These are phyloP conservation scores for Xylaria multiplex DNA, from an alignment of 2,329 filamentous ascomycete genomes.

Conservation along the genomic window DNA sequence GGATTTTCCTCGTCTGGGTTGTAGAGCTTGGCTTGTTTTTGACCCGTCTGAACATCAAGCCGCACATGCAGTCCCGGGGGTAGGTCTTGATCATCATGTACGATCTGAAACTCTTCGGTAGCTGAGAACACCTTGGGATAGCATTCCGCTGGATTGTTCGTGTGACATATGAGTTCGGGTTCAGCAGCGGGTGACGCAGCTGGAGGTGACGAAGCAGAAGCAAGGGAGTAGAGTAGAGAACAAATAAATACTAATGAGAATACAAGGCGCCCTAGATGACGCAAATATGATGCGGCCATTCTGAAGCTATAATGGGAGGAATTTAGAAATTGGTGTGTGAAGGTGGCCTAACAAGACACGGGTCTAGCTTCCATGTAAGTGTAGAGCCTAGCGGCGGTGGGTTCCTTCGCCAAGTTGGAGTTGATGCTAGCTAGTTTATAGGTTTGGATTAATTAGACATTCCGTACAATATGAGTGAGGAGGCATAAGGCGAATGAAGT, in stretches of 20 bases:
- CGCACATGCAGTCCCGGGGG: constrained; percentile 73
- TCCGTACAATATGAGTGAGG: background rate
- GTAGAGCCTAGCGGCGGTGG: background rate
- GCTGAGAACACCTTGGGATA: constrained; percentile 72
- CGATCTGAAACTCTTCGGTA: constrained; percentile 70
- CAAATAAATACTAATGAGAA: constrained; percentile 36
- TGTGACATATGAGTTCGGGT: constrained; percentile 72
- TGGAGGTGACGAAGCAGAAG: constrained; percentile 48
- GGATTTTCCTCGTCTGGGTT: constrained; percentile 63
- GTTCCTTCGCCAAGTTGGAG: background rate
- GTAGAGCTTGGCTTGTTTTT: constrained; percentile 74
- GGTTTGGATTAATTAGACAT: background rate
- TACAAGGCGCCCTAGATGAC: constrained; percentile 32
- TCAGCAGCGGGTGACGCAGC: constrained; percentile 52
- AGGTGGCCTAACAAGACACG: background rate
- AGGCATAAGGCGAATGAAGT: background rate
- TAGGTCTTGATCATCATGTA: constrained; percentile 72
- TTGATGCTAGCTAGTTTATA: background rate
- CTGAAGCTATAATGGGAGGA: constrained; percentile 5
- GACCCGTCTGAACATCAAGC: constrained; percentile 70
- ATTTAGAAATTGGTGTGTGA: background rate
- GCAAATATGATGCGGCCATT: constrained; percentile 38
- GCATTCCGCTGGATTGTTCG: constrained; percentile 67
- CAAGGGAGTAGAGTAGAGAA: constrained; percentile 38
- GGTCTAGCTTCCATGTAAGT: background rate